Evolutionary conservation across 83 land plant genomes (phyloP).

Genomic region (Isoetes engelmannii): DNA sequence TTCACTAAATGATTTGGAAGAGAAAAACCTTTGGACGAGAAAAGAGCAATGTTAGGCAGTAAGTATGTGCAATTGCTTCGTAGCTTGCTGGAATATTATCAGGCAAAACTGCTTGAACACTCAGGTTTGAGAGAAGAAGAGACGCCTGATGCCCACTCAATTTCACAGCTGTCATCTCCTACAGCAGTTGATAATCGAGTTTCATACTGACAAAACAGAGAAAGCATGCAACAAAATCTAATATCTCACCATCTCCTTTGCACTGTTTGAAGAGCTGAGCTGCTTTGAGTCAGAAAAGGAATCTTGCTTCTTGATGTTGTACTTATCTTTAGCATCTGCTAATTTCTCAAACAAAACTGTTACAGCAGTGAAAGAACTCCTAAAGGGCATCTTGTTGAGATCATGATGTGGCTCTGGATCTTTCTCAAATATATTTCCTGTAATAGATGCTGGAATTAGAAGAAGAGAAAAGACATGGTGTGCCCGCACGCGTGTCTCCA

Average conservation of each 20-base stretch:
- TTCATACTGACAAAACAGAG: neutral
- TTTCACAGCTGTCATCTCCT: conserved; percentile 59
- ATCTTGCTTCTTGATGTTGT: no score
- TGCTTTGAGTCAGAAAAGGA: no score
- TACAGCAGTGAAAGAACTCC: neutral
- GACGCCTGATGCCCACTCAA: conserved; percentile 65
- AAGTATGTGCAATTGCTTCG: conserved; percentile 88
- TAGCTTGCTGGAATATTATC: conserved; percentile 76
- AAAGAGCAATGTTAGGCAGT: conserved; percentile 53
- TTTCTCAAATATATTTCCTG: neutral
- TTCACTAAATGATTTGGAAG: neutral
- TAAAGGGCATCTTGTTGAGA: conserved; percentile 25
- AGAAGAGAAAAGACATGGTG: conserved; percentile 54
- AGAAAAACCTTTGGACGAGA: conserved; percentile 53
- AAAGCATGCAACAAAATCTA: neutral
- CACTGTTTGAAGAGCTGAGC: conserved; percentile 5
- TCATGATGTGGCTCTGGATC: conserved; percentile 15
- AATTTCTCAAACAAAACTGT: conserved; percentile 4
- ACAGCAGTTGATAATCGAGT: neutral
- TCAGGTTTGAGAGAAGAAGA: conserved; percentile 70
- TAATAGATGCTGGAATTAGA: conserved; percentile 34
- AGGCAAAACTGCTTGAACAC: conserved; percentile 66
- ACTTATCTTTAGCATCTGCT: conserved; percentile 13
- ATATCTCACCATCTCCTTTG: conserved; percentile 3
- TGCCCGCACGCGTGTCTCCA: conserved; percentile 59